Conservation (phyloP, 495 filamentous ascomycete species). For the Neurospora sp. region DNA sequence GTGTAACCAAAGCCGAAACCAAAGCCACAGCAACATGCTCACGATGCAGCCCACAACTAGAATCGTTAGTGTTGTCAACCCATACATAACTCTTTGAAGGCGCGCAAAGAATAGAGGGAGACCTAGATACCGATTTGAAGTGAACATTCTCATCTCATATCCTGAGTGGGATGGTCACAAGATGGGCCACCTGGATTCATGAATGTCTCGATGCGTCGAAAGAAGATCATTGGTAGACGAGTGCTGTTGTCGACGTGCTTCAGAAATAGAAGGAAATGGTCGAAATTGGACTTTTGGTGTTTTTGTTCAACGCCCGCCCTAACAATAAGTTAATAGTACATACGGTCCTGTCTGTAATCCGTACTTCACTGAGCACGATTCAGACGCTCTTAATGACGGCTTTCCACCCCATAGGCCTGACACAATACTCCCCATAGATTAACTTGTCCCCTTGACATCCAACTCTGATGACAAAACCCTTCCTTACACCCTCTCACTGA, state of each 20-base stretch:
- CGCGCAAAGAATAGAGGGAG: background rate
- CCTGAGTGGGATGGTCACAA: background rate
- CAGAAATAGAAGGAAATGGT: background rate
- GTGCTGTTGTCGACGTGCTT: background rate
- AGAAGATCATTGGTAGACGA: too few species aligned
- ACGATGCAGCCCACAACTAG: background rate
- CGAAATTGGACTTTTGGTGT: background rate
- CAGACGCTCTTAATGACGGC: background rate
- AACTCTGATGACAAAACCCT: background rate
- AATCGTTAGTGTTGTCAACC: background rate
- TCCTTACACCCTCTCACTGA: slow-evolving; percentile 68
- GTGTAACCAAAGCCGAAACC: background rate
- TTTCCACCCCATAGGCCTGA: background rate
- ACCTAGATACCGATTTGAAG: background rate
- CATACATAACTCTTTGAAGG: background rate
- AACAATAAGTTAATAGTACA: background rate
- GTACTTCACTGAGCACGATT: background rate
- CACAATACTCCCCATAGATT: background rate
- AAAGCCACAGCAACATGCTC: background rate
- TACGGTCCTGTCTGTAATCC: background rate
- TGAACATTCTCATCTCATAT: background rate
- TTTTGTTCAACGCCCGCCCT: background rate
- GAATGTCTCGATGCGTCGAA: background rate
- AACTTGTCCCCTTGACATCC: background rate
- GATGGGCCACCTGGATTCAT: background rate